phyloP scores from a whole-genome alignment of 768 basidiomycete genomes.

The Leccinellum rugosiceps region DNA sequence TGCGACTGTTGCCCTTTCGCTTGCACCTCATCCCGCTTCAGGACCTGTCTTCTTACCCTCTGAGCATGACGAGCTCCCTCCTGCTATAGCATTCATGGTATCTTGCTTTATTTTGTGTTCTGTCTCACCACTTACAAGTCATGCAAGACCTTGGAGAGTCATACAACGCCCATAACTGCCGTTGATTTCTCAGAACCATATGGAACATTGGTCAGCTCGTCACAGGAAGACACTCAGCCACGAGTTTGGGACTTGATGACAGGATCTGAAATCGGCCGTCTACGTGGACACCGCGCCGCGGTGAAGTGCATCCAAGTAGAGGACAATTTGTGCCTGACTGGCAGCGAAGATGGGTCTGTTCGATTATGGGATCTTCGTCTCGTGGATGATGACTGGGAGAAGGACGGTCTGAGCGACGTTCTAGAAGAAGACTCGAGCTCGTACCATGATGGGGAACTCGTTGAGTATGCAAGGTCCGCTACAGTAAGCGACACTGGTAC shows the following conservation, averaged over 20 bases:
- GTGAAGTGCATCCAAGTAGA: conserved; percentile 95
- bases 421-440: conserved; percentile 55
- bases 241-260: conserved; percentile 93
- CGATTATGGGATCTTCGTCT: conserved; percentile 88
- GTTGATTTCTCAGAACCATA: conserved; percentile 98
- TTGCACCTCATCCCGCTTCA: conserved; percentile 24
- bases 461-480: conserved; percentile 41
- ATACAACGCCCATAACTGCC: conserved; percentile 77
- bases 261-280: conserved; percentile 80
- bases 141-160: conserved; percentile 75
- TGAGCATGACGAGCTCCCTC: conserved; percentile 93
- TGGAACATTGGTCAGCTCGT: conserved; percentile 85
- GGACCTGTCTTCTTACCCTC: conserved; percentile 96
- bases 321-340: conserved; percentile 85
- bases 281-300: conserved; percentile 75
- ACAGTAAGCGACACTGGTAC: conserved; percentile 39
- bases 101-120: conserved; percentile 6
- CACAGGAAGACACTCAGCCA: conserved; percentile 81
- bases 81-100: conserved; percentile 97
- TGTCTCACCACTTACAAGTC: conserved; percentile 9
- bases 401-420: conserved; percentile 57
- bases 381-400: conserved; percentile 69
- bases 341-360: conserved; percentile 82
- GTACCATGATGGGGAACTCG: conserved; percentile 33
- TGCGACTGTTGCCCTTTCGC: not conserved